Base-by-base conservation (phyloP, 2,329 filamentous ascomycete genomes). In the Aspergillus niger region DNA sequence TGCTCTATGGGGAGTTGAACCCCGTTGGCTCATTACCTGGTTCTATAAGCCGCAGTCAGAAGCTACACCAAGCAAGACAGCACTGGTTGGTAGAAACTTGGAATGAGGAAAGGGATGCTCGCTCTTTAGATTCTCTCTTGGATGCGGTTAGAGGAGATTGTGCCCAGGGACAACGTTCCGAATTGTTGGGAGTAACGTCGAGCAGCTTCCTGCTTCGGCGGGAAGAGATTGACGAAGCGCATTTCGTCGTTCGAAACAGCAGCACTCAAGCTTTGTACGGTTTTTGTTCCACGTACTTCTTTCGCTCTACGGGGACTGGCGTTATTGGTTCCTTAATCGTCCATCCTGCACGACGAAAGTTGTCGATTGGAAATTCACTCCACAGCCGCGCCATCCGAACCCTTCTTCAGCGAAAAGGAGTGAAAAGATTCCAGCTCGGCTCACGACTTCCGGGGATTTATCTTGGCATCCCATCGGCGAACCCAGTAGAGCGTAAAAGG, bases 21-120 rank as follows among this genome's bases (percentile, higher is more conserved):
- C 82, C 86, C 0, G 80, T 80, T 6, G 86, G 86, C 13, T 78
- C 80, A 8, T 71, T 88, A 8, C 86, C 86, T 0, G 86, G 93
- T 1, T 94, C 91, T 0, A 85, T 97, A 65, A 88, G 91, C 59
- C 94, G 94, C 76, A 96, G 89, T 72, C 91, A 92, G 71, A 96
- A 95, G 74, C 85, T 91, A 0, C 86, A 91, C 61, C 94, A 96
- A 69, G 92, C 92, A n/a, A 87, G 91, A 62, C 92, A 97, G 70
- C 91, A 96, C 69, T 98, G 94, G 94, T 86, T 98, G 1, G 93
- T 97, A 0, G 94, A 97, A 71, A 87, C 86, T 49, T 98, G 92
- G 79, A 90, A 93, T 69, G 87, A 89, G 60, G 87, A 91, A 41
- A 84, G 93, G 58, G 94, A 98, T 71, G 81, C 84, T 2, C 80